Base-by-base conservation (phyloP, 257 asterid genomes). In the Primulina huaijiensis region DNA sequence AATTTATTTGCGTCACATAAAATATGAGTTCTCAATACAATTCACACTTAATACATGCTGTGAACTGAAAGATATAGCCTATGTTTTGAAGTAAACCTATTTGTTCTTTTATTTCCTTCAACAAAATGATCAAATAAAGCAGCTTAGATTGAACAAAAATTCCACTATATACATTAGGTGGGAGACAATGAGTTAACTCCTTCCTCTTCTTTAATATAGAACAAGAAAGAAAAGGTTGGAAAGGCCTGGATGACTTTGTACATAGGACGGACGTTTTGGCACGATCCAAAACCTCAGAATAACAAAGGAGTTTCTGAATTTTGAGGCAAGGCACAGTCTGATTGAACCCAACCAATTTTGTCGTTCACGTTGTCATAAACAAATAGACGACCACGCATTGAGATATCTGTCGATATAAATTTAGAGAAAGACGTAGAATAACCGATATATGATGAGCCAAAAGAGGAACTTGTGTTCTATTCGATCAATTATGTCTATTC, bases 291-390 rank as follows among this genome's bases (percentile, higher is more conserved):
- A 30, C 34, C 38, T 43, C 68, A 46, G 58, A 16, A 65, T 2
- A 68, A 34, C 50, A 71, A 53, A 65, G 56, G 73, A 23, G 57
- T 82, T 55, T 77, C 76, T 60, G 72, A 73, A 63, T 68, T 70
- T 73, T 21, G 71, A 52, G 96, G 93, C 71, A 67, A 78, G 46
- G 70, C 72, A 78, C 96, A 89, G 67, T 87, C 88, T 6, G 92
- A 89, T 68, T 74, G 87, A 50, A 85, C 79, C 96, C 96, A 89
- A 50, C 96, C 96, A 40, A 89, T 85, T 82, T 78, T 87, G 68
- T 82, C 80, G 63, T 83, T 82, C 65, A 80, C 90, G 25, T 85
- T 89, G 81, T 89, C 96, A 52, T 85, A 89, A 58, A 83, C 96
- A 43, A 87, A 67, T 34, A 89, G 80, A 69, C 68, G 79, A 72